Conservation (phyloP, 2,329 filamentous ascomycete species). For the Atkinsonella hypoxylon region DNA sequence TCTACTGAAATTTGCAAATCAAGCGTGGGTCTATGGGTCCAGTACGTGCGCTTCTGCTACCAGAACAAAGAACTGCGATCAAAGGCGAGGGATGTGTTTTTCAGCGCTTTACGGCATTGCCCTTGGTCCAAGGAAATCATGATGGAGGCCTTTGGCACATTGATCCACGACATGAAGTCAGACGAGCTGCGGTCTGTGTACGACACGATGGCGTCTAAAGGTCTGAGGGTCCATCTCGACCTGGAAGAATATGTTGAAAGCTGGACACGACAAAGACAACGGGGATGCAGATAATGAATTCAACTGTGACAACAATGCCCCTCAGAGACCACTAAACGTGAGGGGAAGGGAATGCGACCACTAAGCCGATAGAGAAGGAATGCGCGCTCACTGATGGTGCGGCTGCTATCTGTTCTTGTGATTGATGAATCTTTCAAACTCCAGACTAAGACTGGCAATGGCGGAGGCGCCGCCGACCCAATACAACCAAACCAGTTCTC, state of each 20-base stretch:
- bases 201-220: constrained; percentile 34
- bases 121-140: constrained; percentile 37
- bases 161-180: constrained; percentile 31
- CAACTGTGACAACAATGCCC: too few relatives aligned
- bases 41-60: constrained; percentile 37
- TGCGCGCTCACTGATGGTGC: too few relatives aligned
- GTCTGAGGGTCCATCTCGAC: constrained; percentile 38
- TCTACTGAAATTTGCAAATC: constrained; percentile 25
- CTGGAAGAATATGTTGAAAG: constrained; percentile 34
- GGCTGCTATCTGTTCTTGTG: too few relatives aligned
- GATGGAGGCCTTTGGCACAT: constrained; percentile 38
- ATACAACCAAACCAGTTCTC: too few relatives aligned
- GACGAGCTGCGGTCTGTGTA: constrained; percentile 37
- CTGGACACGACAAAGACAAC: constrained; percentile 15
- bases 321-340: too few relatives aligned
- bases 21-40: constrained; percentile 34
- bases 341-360: too few relatives aligned
- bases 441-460: not conserved
- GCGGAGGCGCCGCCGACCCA: not conserved
- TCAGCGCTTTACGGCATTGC: constrained; percentile 33
- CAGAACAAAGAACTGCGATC: constrained; percentile 23
- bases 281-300: not conserved
- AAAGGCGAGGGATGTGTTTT: constrained; percentile 36
- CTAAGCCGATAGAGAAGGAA: too few relatives aligned
- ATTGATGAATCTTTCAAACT: not conserved